Conservation (phyloP, 257 asterid species). For the Rauvolfia tetraphylla region DNA sequence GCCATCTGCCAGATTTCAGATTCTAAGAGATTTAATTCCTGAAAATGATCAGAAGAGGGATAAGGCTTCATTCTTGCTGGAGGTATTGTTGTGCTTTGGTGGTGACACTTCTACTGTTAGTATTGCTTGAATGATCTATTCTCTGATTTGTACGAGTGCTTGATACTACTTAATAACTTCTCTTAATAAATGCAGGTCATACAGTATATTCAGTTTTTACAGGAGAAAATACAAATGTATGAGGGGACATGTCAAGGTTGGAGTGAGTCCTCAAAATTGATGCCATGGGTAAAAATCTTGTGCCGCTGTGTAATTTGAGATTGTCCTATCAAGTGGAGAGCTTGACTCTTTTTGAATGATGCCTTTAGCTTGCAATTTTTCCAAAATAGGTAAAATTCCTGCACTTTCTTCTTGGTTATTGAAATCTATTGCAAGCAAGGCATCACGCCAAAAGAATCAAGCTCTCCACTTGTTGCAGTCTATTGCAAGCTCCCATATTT, state of each 20-base stretch:
- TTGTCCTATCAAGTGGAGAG: not conserved
- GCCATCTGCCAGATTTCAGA: slow-evolving; percentile 56
- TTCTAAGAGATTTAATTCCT: slow-evolving; percentile 66
- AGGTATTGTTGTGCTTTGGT: slow-evolving; percentile 44
- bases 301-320: not conserved
- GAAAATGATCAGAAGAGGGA: slow-evolving; percentile 81
- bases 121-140: not conserved
- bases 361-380: not conserved
- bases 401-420: not conserved
- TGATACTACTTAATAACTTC: not conserved
- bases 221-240: slow-evolving; percentile 58
- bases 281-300: slow-evolving; percentile 52
- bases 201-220: slow-evolving; percentile 75
- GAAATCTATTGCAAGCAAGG: too few relatives aligned
- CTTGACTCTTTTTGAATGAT: not conserved
- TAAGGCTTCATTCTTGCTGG: slow-evolving; percentile 77
- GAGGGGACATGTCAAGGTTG: slow-evolving; percentile 68
- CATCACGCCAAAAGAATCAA: too few relatives aligned
- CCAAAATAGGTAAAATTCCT: not conserved
- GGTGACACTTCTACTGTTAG: slow-evolving; percentile 8
- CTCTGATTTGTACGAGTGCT: not conserved
- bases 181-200: slow-evolving; percentile 59
- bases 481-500: too few relatives aligned
- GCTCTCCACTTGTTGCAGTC: too few relatives aligned
- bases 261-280: slow-evolving; percentile 69